Evolutionary conservation across 495 filamentous ascomycete species (phyloP), one percentile per base, ranked within the genome.

Genomic region (Aspergillus panamensis): DNA sequence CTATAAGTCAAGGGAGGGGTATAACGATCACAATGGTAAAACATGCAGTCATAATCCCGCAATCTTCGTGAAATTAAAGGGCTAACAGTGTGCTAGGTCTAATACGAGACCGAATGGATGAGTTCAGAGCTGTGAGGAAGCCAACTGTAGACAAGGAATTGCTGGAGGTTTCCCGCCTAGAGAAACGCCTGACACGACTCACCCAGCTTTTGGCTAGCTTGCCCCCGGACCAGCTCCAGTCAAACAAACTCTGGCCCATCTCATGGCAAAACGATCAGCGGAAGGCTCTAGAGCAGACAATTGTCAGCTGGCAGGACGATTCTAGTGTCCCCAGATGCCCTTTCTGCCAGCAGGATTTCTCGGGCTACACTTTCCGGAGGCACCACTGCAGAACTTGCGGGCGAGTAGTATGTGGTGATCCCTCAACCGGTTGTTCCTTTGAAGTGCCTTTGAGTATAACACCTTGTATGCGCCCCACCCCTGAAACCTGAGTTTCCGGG

Each of bases 341-440:
- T 3, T 94, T 96, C 63, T 98, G 94, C 64, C 87, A 92, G 63
- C 94, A 97, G 64, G 90, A 96, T 52, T 98, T 98, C 71, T 84
- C 90, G 1, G 84, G 82, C 25, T 96, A 96, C 77, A 84, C 89
- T 1, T 92, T 96, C 62, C 82, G 94, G 66, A 80, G 94, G 55
- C 95, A 97, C 68, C 94, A 98, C 68, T 98, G 94, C 69, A 84
- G 94, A 53, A 83, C 96, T 69, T 98, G 94, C 64, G 94, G 94
- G 32, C 81, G 85, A 53, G 91, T 98, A 0, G 91, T 98, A 1
- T 98, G 94, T 63, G 91, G 89, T 14, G 94, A 97, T 70, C 82
- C 81, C 2, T 74, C 78, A 37, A 97, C 94, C 0, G 86, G 72
- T 16, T 98, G 94, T 70, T 98, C 94, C 1, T 82, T 74, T 45